phyloP scores from a whole-genome alignment of 1,284 basidiomycete genomes.

The Cutaneotrichosporon cavernicola region DNA sequence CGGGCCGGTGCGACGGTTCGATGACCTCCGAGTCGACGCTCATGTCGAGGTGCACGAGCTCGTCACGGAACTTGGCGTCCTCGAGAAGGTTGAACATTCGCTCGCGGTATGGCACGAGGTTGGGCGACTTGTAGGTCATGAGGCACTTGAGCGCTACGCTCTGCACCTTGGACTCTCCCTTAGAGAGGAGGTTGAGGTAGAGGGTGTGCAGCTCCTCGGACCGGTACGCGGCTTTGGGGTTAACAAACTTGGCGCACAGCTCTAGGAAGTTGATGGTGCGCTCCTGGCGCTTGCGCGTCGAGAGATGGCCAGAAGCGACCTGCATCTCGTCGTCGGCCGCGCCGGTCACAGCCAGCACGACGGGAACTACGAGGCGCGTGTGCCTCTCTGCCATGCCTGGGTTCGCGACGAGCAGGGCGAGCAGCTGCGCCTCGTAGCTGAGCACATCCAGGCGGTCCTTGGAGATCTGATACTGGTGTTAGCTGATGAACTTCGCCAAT shows the following conservation, averaged over 20 bases:
- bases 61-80: conserved; percentile 83
- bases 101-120: conserved; percentile 66
- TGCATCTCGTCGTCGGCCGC: conserved; percentile 16
- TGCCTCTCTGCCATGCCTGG: conserved; percentile 75
- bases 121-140: conserved; percentile 75
- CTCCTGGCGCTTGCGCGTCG: conserved; percentile 51
- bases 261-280: conserved; percentile 72
- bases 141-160: conserved; percentile 74
- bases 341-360: conserved; percentile 61
- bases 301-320: conserved; percentile 34
- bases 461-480: conserved; percentile 60
- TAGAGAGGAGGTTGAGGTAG: conserved; percentile 75
- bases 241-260: conserved; percentile 83
- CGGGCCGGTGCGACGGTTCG: conserved; percentile 63
- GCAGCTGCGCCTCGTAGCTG: conserved; percentile 77
- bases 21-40: conserved; percentile 57
- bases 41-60: conserved; percentile 72
- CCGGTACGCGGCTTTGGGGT: conserved; percentile 80
- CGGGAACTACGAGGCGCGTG: conserved; percentile 73
- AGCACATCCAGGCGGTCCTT: conserved; percentile 69
- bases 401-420: conserved; percentile 66
- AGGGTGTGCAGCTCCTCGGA: conserved; percentile 66
- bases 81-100: conserved; percentile 73
- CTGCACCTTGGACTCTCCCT: conserved; percentile 81
- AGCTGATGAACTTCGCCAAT: conserved; percentile 11